Conservation (phyloP, 192 early-diverging fungal species). For the Linnemannia exigua region DNA sequence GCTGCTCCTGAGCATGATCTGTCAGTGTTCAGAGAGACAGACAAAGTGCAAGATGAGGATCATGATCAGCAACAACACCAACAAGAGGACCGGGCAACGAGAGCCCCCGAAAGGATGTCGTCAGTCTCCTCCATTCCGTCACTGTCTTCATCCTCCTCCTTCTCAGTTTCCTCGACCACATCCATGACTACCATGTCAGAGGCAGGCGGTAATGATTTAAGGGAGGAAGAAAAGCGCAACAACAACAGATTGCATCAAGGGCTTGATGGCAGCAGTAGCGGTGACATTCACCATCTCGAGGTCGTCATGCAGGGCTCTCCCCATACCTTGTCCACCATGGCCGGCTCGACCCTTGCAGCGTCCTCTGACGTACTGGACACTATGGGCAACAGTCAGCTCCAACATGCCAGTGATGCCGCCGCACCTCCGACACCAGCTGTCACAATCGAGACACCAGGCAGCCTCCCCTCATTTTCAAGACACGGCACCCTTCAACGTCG, state of each 20-base stretch:
- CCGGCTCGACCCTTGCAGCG: conserved; percentile 1
- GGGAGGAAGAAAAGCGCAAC: not conserved
- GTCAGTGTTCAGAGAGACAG: not conserved
- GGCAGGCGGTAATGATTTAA: not conserved
- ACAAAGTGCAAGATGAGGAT: not conserved
- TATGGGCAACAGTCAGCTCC: not conserved
- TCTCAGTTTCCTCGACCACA: not conserved
- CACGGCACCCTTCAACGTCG: not conserved
- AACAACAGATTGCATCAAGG: not conserved
- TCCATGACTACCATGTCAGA: conserved; percentile 5
- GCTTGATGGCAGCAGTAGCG: not conserved
- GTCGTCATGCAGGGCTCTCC: conserved; percentile 5
- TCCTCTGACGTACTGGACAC: not conserved
- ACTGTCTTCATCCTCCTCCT: conserved; percentile 13
- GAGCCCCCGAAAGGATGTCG: not conserved
- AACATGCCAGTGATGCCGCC: not conserved
- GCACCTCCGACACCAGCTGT: not conserved
- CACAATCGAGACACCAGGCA: not conserved
- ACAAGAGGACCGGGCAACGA: not conserved
- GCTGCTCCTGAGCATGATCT: not conserved
- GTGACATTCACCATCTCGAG: not conserved
- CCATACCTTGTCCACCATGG: not conserved
- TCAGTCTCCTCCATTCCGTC: conserved; percentile 21
- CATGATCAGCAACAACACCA: not conserved
- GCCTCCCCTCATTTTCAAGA: not conserved